Conservation (phyloP, 2,329 filamentous ascomycete species). For the Phoma sp. region DNA sequence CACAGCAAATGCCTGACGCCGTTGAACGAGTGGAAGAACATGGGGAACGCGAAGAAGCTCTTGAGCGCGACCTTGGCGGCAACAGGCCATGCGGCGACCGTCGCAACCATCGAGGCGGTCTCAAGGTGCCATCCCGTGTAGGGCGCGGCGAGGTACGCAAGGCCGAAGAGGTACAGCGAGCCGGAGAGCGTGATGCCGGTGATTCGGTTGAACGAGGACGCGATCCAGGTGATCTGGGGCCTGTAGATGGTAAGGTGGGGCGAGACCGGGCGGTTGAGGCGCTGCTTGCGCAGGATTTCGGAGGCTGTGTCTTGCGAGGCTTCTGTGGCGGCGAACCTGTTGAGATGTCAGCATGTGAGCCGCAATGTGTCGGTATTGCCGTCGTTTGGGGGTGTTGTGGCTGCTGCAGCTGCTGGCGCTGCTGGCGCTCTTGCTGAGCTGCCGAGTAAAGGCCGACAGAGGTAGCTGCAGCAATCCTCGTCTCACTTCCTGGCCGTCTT, state of each 20-base stretch:
- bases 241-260: slow-evolving; percentile 89
- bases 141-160: slow-evolving; percentile 82
- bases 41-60: slow-evolving; percentile 66
- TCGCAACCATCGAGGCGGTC: slow-evolving; percentile 67
- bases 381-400: too few relatives aligned
- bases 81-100: slow-evolving; percentile 68
- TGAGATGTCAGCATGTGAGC: slow-evolving; percentile 16
- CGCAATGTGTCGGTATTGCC: background rate
- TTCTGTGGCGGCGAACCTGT: slow-evolving; percentile 62
- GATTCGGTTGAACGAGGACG: slow-evolving; percentile 79
- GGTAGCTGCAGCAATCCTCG: background rate
- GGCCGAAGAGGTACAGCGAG: slow-evolving; percentile 78
- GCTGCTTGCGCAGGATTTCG: slow-evolving; percentile 80
- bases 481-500: background rate
- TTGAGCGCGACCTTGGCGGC: slow-evolving; percentile 67
- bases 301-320: slow-evolving; percentile 62
- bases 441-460: too few relatives aligned
- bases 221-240: slow-evolving; percentile 84
- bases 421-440: too few relatives aligned
- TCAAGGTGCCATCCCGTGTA: slow-evolving; percentile 75
- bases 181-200: slow-evolving; percentile 78
- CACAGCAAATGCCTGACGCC: slow-evolving; percentile 76
- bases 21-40: slow-evolving; percentile 73
- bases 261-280: slow-evolving; percentile 79
- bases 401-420: background rate